phyloP scores from a whole-genome alignment of 2,329 filamentous ascomycete species.

The Simplicillium sp. region DNA sequence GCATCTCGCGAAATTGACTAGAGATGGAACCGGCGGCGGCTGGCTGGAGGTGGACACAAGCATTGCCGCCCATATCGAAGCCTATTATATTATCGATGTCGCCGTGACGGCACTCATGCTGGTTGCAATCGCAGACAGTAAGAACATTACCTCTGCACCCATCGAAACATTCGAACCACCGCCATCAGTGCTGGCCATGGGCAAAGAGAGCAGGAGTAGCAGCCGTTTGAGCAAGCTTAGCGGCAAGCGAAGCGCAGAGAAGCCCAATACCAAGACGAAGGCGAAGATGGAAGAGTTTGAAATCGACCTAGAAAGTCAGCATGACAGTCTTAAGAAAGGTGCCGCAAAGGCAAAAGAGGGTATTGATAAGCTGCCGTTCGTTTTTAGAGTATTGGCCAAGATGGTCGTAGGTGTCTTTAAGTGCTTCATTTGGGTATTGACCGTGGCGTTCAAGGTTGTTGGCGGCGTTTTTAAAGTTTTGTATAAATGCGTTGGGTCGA shows the following conservation, averaged over 20 bases:
- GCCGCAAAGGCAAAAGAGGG: constrained; percentile 23
- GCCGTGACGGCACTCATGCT: constrained; percentile 51
- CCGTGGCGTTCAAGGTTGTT: constrained; percentile 44
- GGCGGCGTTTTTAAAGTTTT: constrained; percentile 39
- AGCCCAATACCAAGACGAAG: constrained; percentile 20
- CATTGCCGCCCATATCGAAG: constrained; percentile 48
- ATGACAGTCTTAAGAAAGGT: constrained; percentile 29
- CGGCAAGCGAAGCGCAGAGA: constrained; percentile 12
- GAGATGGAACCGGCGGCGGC: constrained; percentile 49
- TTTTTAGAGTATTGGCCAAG: constrained; percentile 38
- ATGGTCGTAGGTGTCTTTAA: constrained; percentile 45
- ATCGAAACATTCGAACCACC: constrained; percentile 51
- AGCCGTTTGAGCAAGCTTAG: constrained; percentile 18
- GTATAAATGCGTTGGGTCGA: constrained; percentile 39
- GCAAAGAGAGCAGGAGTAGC: constrained; percentile 2
- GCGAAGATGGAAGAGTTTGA: constrained; percentile 45
- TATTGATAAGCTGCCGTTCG: constrained; percentile 39
- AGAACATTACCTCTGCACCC: constrained; percentile 25
- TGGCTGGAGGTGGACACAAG: constrained; percentile 53
- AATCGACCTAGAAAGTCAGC: constrained; percentile 55
- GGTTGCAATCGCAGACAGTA: constrained; percentile 48
- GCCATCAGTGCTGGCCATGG: constrained; percentile 23
- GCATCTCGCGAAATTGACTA: constrained; percentile 50
- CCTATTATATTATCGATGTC: constrained; percentile 54
- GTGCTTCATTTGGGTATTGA: constrained; percentile 47